Base-by-base conservation (phyloP, 768 basidiomycete genomes). In the Daedaleopsis nitida region DNA sequence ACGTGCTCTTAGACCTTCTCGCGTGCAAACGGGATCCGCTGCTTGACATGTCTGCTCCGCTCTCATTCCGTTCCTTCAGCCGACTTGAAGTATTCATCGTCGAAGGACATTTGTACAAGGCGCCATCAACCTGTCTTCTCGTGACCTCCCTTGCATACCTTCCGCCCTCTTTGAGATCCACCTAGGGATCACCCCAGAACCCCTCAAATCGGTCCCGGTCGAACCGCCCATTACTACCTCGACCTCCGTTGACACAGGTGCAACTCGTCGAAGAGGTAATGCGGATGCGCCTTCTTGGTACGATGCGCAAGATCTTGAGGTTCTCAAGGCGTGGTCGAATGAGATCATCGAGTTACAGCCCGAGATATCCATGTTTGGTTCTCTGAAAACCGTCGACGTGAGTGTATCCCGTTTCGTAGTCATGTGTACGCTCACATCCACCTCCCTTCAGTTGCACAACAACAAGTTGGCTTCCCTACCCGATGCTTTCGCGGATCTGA, bases 361-460 rank as follows among this genome's bases (percentile, higher is more conserved):
- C 23, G 92, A 94, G 70, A 87, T 94, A 14, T 88, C 89, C 0
- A 78, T 93, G 48, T 94, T 94, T 69, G 92, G 92, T 3, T 91
- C 89, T 4, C 77, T 94, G 55, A 93, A 92, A 73, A 83, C 79
- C 1, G 66, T 94, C 43, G 92, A 94, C 72, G 92, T 92, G 75
- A 58, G 91, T 77, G 17, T 49, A 16, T 52, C 1, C 65, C 21
- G 12, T 13, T 3, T 32, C 27, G 35, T 34, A n/a, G 24, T 49
- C 45, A 21, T 45, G 24, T 14, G 52, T 12, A 5, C 7, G 12
- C 10, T 23, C n/a, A 3, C 38, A 44, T 44, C n/a, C 34, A 37
- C 48, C 37, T 65, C 56, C 70, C 53, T 11, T 27, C 58, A 94
- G 92, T 74, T 94, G 43, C 91, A 91, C 72, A 85, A 86, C 68